Evolutionary conservation across 1,139 yeast species (phyloP), one percentile per base, ranked within the genome.

Genomic region (Hemisphaericaspora xylofermentans): DNA sequence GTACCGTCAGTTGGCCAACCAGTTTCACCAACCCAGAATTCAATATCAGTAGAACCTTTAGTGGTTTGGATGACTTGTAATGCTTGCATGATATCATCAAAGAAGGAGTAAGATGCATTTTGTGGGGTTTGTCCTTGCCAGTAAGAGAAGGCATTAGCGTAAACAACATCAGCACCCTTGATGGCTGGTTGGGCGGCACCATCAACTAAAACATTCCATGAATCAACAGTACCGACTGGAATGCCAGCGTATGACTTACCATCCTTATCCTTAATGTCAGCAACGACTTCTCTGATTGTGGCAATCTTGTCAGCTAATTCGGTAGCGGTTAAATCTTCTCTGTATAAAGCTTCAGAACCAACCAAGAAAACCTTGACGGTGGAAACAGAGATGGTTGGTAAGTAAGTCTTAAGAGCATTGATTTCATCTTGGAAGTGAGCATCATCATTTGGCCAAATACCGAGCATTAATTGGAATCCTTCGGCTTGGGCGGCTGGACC

Each of bases 1-100:
- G 88, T 81, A 64, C 98, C 98, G 10, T 75, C 82, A 35, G 96
- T 80, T 61, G 98, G 96, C 96, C 97, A 91, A 55, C 98, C 98
- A 52, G 98, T 93, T 76, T 93, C 98, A 63, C 98, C 98, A 58
- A 91, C 93, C 89, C 93, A 89, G 75, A 91, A 88, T 46, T 79
- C 76, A 55, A 89, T 76, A 65, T 88, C 89, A 46, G 91, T 84
- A 44, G 84, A 69, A 48, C 95, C 96, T 76, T 91, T 91, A 52
- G 80, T 68, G 53, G 88, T 71, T 74, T 89, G 96, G 59, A 91
- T 80, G 46, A 76, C 74, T 74, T 87, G 95, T 64, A 91, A 73
- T 50, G 96, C 96, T 75, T 89, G 96, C 95, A 88, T 88, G 66
- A 89, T 87, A 66, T 89, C 97, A 62, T 89, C 96, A 53, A 88